A percentile compares a stretch with the other conserved stretches of the same genome.
These are phyloP conservation scores for Cladosporium sp. DNA, from an alignment of 2,329 filamentous ascomycete genomes.

Conservation along the genomic window DNA sequence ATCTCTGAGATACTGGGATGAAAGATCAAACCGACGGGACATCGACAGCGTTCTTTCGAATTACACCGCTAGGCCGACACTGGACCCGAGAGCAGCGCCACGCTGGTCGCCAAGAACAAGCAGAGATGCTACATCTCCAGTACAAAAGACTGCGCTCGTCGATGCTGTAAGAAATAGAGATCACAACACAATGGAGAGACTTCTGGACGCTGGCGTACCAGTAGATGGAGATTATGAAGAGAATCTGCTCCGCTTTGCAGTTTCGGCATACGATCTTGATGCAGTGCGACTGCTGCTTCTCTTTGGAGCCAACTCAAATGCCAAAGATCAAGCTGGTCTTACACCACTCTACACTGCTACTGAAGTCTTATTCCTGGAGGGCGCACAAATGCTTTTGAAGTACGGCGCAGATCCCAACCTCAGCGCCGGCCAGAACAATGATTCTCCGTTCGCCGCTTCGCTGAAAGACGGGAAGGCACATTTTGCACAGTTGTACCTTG, in stretches of 20 bases:
- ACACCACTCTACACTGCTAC: slow-evolving; percentile 54
- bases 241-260: slow-evolving; percentile 22
- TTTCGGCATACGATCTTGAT: slow-evolving; percentile 26
- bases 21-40: not conserved
- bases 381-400: slow-evolving; percentile 57
- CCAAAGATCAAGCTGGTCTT: slow-evolving; percentile 36
- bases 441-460: slow-evolving; percentile 53
- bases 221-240: slow-evolving; percentile 16
- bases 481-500: slow-evolving; percentile 57
- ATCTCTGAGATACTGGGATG: slow-evolving; percentile 1
- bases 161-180: slow-evolving; percentile 26
- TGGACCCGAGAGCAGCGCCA: slow-evolving; percentile 2
- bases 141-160: slow-evolving; percentile 39
- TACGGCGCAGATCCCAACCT: slow-evolving; percentile 60
- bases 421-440: slow-evolving; percentile 46
- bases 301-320: slow-evolving; percentile 50
- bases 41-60: not conserved
- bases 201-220: slow-evolving; percentile 25
- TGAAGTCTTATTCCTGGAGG: slow-evolving; percentile 49
- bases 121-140: slow-evolving; percentile 25
- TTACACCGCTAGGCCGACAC: not conserved
- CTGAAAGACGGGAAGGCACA: slow-evolving; percentile 50
- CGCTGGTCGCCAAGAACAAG: not conserved
- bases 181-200: slow-evolving; percentile 25
- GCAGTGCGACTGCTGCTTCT: slow-evolving; percentile 53